Conservation (phyloP, 2,329 filamentous ascomycete species). For the Calonectria henricotiae region DNA sequence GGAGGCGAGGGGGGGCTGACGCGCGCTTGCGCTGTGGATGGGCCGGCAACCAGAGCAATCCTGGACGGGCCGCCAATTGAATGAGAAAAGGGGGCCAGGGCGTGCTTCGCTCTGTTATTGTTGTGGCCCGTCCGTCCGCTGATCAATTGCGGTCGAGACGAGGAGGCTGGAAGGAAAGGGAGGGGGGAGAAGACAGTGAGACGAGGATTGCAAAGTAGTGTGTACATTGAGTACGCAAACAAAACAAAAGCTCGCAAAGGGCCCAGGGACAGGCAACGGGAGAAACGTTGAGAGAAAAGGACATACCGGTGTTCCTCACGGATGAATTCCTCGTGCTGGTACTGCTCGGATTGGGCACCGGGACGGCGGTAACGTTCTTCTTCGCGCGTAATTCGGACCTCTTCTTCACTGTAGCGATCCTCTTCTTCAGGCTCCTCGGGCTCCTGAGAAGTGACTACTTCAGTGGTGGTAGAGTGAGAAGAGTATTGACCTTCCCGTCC, state of each 20-base stretch:
- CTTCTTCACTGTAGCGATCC: constrained; percentile 83
- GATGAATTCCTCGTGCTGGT: constrained; percentile 55
- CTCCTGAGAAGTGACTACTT: constrained; percentile 73
- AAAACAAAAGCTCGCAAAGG: not conserved
- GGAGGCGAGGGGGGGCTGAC: constrained; percentile 41
- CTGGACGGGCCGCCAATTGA: constrained; percentile 43
- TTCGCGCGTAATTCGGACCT: constrained; percentile 86
- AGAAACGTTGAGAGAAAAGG: constrained; percentile 39
- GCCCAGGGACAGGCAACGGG: not conserved
- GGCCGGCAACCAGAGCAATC: constrained; percentile 41
- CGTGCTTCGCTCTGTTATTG: constrained; percentile 37
- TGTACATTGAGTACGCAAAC: not conserved
- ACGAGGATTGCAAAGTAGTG: not conserved
- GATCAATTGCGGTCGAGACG: constrained; percentile 36
- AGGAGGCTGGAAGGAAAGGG: not conserved
- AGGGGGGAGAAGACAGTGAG: not conserved
- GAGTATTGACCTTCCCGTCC: constrained; percentile 98
- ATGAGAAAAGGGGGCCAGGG: constrained; percentile 34
- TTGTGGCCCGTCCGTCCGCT: constrained; percentile 36
- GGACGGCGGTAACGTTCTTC: constrained; percentile 84
- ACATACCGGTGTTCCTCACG: constrained; percentile 70
- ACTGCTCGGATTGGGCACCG: constrained; percentile 65
- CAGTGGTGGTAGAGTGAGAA: constrained; percentile 77
- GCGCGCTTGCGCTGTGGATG: constrained; percentile 49
- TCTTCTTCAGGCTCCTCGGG: constrained; percentile 62